Percentiles rank a stretch among this genome's conserved stretches.
phyloP scores from a whole-genome alignment of 2,329 filamentous ascomycete species.

The Aphanocladium album region DNA sequence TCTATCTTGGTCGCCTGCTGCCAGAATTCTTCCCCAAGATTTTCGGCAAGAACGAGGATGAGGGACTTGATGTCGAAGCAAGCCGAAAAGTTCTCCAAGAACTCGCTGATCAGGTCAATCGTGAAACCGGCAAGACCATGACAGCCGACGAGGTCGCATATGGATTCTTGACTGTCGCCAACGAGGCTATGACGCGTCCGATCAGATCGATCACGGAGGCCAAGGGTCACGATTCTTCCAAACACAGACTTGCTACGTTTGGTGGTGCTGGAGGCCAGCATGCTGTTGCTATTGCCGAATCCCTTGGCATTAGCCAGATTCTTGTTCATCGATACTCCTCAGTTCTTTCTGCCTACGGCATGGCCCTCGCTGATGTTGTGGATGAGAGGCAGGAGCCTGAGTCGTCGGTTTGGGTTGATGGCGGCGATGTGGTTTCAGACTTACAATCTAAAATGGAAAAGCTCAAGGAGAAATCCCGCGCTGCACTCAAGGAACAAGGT shows the following conservation, averaged over 20 bases:
- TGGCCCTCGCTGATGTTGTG: slow-evolving; percentile 89
- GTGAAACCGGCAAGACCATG: slow-evolving; percentile 67
- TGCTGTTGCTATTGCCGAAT: slow-evolving; percentile 83
- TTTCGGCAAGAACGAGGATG: slow-evolving; percentile 83
- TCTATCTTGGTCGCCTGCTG: slow-evolving; percentile 76
- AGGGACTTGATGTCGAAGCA: slow-evolving; percentile 70
- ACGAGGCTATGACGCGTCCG: slow-evolving; percentile 85
- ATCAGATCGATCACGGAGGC: slow-evolving; percentile 89
- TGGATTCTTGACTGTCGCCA: slow-evolving; percentile 84
- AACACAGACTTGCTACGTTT: slow-evolving; percentile 86
- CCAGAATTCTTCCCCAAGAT: slow-evolving; percentile 95
- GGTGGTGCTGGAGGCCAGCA: slow-evolving; percentile 90
- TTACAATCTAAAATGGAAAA: slow-evolving; percentile 71
- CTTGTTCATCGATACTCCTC: slow-evolving; percentile 84
- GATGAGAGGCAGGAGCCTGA: slow-evolving; percentile 82
- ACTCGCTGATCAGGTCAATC: slow-evolving; percentile 71
- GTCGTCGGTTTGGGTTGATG: slow-evolving; percentile 56
- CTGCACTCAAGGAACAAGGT: slow-evolving; percentile 68
- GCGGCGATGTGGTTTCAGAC: slow-evolving; percentile 52
- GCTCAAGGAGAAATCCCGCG: slow-evolving; percentile 68
- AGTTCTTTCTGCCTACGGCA: slow-evolving; percentile 84
- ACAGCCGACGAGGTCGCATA: slow-evolving; percentile 79
- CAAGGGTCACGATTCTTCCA: slow-evolving; percentile 84
- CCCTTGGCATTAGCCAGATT: slow-evolving; percentile 78
- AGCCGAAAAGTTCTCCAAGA: slow-evolving; percentile 72